Conservation (phyloP, 768 basidiomycete species). For the Sporobolomyces roseus region DNA sequence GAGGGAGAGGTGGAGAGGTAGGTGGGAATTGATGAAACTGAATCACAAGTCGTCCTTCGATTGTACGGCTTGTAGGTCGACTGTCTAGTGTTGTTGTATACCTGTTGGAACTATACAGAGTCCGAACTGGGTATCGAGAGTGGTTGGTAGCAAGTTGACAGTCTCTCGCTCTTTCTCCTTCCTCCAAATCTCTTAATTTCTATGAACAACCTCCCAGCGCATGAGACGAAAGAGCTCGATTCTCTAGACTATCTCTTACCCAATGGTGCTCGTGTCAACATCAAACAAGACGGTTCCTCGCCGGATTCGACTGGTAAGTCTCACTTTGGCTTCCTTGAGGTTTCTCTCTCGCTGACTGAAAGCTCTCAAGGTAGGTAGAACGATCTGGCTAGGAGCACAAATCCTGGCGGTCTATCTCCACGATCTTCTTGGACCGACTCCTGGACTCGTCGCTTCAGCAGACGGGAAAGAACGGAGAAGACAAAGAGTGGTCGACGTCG, state of each 20-base stretch:
- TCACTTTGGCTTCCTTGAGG: neutral
- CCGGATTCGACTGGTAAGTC: slow-evolving; percentile 32
- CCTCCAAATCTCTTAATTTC: neutral
- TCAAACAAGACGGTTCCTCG: slow-evolving; percentile 11
- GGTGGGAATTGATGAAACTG: neutral
- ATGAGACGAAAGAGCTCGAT: slow-evolving; percentile 7
- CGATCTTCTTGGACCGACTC: slow-evolving; percentile 13
- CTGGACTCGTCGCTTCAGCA: neutral
- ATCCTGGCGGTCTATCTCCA: slow-evolving; percentile 32
- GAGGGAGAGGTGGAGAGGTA: neutral
- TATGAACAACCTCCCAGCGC: slow-evolving; percentile 15
- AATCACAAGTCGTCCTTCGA: neutral
- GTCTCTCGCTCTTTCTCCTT: neutral
- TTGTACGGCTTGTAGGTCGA: neutral
- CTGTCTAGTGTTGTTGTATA: neutral
- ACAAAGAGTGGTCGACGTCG: slow-evolving; percentile 63
- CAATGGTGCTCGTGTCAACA: neutral
- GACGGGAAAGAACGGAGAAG: neutral
- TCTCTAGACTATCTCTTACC: slow-evolving; percentile 18
- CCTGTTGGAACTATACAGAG: neutral
- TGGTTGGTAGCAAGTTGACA: neutral
- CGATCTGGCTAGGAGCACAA: slow-evolving; percentile 39
- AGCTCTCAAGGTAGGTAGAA: slow-evolving; percentile 5
- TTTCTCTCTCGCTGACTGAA: neutral
- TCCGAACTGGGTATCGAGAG: neutral